A percentile compares a stretch with the other conserved stretches of the same genome.
Conservation (phyloP, 1,284 basidiomycete genomes). For the Cryptococcus amylolentus region DNA sequence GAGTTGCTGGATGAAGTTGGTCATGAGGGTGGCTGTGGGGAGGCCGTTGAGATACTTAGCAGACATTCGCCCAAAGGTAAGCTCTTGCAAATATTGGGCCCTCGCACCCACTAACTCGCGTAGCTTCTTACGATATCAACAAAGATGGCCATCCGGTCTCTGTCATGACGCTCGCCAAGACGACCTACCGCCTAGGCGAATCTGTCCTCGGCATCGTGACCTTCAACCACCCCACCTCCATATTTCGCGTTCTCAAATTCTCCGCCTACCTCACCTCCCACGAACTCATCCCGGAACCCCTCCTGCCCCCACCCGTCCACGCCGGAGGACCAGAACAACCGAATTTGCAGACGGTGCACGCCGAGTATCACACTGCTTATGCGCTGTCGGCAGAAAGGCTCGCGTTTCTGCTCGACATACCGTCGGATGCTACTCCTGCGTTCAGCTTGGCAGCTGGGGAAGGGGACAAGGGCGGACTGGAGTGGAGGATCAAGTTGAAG, state of each 20-base stretch:
- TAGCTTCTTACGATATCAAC: constrained; percentile 87
- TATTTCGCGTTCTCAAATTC: constrained; percentile 69
- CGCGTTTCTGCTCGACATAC: constrained; percentile 82
- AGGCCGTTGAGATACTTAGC: constrained; percentile 86
- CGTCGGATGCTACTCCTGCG: constrained; percentile 77
- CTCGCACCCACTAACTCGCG: constrained; percentile 2
- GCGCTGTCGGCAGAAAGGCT: constrained; percentile 67
- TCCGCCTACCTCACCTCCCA: constrained; percentile 80
- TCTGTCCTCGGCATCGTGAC: constrained; percentile 83
- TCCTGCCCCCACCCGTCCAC: constrained; percentile 53
- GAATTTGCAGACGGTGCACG: constrained; percentile 59
- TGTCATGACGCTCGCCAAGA: constrained; percentile 83
- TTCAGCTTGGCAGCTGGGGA: constrained; percentile 59
- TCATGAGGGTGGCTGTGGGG: constrained; percentile 67
- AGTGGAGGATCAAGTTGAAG: constrained; percentile 79
- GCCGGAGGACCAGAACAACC: constrained; percentile 26
- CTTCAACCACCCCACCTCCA: constrained; percentile 62
- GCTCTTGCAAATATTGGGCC: constrained; percentile 15
- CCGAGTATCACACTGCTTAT: constrained; percentile 74
- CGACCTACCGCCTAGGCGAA: constrained; percentile 82
- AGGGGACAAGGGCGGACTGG: constrained; percentile 61
- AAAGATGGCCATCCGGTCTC: constrained; percentile 85
- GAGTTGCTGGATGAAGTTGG: constrained; percentile 51
- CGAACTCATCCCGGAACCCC: constrained; percentile 65
- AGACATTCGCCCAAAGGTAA: constrained; percentile 80